A percentile compares a stretch with the other conserved stretches of the same genome.
These are phyloP conservation scores for Neodidymelliopsis sp. DNA, from an alignment of 2,329 filamentous ascomycete species.

Conservation along the genomic window DNA sequence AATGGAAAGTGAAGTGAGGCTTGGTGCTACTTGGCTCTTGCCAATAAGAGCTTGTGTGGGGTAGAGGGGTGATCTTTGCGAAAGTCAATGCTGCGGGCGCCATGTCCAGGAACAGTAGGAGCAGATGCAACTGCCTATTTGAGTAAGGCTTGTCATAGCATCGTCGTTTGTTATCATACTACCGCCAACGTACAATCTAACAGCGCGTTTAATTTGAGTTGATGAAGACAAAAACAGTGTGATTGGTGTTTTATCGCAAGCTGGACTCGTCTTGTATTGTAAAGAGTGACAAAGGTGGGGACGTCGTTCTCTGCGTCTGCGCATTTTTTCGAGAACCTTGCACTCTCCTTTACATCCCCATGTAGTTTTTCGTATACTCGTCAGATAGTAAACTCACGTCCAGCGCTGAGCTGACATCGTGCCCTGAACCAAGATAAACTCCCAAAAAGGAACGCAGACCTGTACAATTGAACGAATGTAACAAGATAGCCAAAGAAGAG, in stretches of 20 bases:
- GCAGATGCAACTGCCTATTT: not conserved
- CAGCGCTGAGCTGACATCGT: conserved; percentile 6
- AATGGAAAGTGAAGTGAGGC: not conserved
- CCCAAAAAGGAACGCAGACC: not conserved
- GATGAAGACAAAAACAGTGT: too few relatives aligned
- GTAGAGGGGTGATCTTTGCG: not conserved
- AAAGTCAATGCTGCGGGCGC: not conserved
- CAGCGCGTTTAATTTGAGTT: too few relatives aligned
- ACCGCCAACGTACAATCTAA: too few relatives aligned
- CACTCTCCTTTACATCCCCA: not conserved
- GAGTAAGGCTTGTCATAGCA: not conserved
- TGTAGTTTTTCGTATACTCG: not conserved
- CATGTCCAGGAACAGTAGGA: not conserved
- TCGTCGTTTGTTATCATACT: not conserved
- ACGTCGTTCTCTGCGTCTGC: not conserved
- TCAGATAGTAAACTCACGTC: not conserved
- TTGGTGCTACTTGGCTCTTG: not conserved
- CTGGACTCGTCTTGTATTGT: too few relatives aligned
- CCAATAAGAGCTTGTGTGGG: not conserved
- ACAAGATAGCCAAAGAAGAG: too few relatives aligned
- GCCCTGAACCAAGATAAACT: not conserved
- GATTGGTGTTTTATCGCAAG: too few relatives aligned
- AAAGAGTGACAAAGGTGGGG: not conserved
- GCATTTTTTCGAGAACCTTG: too few relatives aligned
- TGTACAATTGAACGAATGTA: not conserved